Percentiles rank a stretch among this genome's conserved stretches.
Evolutionary conservation across 768 basidiomycete species (phyloP).

Genomic region (Lanmaoa pseudosensibilis): DNA sequence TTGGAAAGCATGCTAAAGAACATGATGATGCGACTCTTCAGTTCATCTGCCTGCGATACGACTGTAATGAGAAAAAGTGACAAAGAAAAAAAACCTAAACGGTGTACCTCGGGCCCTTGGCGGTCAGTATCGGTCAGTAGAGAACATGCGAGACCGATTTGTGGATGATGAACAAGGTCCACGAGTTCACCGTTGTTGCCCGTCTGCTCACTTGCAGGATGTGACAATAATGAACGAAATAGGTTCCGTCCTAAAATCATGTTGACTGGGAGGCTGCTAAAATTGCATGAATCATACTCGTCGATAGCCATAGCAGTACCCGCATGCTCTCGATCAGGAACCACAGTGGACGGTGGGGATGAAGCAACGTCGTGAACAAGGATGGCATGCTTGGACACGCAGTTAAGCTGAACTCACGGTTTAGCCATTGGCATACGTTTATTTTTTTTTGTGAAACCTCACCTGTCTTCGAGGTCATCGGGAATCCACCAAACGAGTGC

Average conservation of each 20-base stretch:
- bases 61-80: neutral
- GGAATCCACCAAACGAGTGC: constrained; percentile 49
- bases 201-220: constrained; percentile 27
- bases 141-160: constrained; percentile 51
- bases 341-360: constrained; percentile 50
- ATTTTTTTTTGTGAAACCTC: constrained; percentile 3
- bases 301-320: constrained; percentile 54
- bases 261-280: constrained; percentile 7
- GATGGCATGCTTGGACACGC: constrained; percentile 40
- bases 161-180: constrained; percentile 36
- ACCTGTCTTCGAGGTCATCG: constrained; percentile 43
- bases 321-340: constrained; percentile 49
- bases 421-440: neutral
- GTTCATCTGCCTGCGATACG: constrained; percentile 33
- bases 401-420: constrained; percentile 34
- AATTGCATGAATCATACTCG: constrained; percentile 31
- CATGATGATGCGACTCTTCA: constrained; percentile 39
- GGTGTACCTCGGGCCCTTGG: constrained; percentile 42
- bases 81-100: neutral
- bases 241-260: constrained; percentile 42
- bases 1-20: constrained; percentile 42
- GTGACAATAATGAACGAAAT: constrained; percentile 43
- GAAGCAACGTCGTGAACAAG: constrained; percentile 49
- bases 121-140: constrained; percentile 45
- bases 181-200: constrained; percentile 19